Conservation (phyloP, 768 basidiomycete species). For the Calocybe gangraenosa region DNA sequence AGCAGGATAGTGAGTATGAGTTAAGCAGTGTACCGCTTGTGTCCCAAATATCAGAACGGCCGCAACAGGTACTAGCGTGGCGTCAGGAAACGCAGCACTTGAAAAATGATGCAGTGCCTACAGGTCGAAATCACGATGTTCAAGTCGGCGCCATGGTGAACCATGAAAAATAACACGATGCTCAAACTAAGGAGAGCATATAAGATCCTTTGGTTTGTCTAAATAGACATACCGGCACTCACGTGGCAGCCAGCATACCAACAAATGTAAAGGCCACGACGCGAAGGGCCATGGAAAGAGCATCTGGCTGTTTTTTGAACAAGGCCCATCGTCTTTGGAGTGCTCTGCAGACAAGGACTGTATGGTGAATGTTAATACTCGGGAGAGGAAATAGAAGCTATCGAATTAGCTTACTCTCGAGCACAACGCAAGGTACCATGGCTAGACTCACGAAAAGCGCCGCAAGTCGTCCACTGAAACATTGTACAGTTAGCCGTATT, state of each 20-base stretch:
- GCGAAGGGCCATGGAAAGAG: constrained; percentile 20
- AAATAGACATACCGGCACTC: constrained; percentile 1
- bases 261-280: constrained; percentile 19
- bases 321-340: constrained; percentile 19
- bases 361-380: not conserved
- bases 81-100: not conserved
- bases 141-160: constrained; percentile 15
- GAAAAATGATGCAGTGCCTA: not conserved
- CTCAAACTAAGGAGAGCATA: constrained; percentile 15
- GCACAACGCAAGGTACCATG: constrained; percentile 14
- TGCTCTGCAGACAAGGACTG: constrained; percentile 18
- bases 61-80: constrained; percentile 16
- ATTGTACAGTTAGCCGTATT: not conserved
- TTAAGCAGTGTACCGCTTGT: constrained; percentile 14
- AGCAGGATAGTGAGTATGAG: not conserved
- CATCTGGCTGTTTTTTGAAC: constrained; percentile 14
- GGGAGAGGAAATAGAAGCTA: too few relatives aligned
- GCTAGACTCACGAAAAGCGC: constrained; percentile 13
- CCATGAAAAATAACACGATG: constrained; percentile 19
- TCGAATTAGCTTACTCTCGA: constrained; percentile 15
- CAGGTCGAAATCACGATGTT: constrained; percentile 20
- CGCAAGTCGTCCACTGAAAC: constrained; percentile 16
- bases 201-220: not conserved
- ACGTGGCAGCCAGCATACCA: constrained; percentile 20
- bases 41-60: constrained; percentile 22